Evolutionary conservation across 2,329 filamentous ascomycete species (phyloP), one percentile per base, ranked within the genome.

Genomic region (Ceratocystis smalleyi): DNA sequence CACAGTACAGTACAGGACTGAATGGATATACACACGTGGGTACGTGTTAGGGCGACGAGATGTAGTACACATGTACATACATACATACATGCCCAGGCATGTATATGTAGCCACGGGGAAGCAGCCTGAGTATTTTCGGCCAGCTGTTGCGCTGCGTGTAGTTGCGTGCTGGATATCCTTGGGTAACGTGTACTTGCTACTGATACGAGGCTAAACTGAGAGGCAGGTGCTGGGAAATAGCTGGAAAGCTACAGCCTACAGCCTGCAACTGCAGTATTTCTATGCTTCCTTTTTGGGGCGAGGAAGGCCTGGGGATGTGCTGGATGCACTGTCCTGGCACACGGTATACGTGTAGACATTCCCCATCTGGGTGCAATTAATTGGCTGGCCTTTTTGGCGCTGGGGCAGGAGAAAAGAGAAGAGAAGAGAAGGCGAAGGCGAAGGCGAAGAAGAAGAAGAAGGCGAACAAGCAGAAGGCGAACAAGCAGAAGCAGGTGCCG

Each of bases 41-140:
- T 10, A 49, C 47, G n/a, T 49, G 47, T 12, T 22, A 49, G 19
- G 45, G 17, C 19, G 19, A 22, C 22, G 27, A 32, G 6, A 30
- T 57, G 54, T 57, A 17, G 47, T 49, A 49, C 54, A 57, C 30
- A 57, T 57, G 30, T 57, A 57, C 30, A 35, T 57, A 57, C n/a
- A 35, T 57, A 57, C 30, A 57, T 57, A 17, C 32, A 35, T 49
- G 24, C 54, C 12, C 30, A 32, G 27, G n/a, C n/a, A 57, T 24
- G 12, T 57, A 57, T 12, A 12, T 57, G 30, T 27, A 19, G 27
- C 27, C 30, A 57, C 30, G 17, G 5, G 30, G 3, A 30, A 57
- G 5, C n/a, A 30, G 15, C 24, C 30, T 57, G 22, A 8, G 54
- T 57, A 35, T 24, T 30, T 19, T 40, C 3, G 10, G 47, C 47